Percentiles rank a stretch among this genome's conserved stretches.
Evolutionary conservation across 75 land plant species (phyloP).

Genomic region (Picea glauca): DNA sequence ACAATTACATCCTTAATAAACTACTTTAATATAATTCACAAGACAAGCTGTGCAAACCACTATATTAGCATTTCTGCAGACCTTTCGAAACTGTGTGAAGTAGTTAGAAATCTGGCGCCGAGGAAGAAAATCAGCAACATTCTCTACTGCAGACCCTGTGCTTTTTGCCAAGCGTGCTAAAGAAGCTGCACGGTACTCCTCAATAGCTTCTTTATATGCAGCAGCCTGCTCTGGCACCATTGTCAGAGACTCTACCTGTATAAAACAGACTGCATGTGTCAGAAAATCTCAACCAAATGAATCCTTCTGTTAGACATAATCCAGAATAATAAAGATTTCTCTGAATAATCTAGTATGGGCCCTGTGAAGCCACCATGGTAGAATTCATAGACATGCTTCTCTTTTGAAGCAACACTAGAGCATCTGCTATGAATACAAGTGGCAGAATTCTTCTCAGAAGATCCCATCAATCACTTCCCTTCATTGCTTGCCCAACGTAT

Average conservation of each 20-base stretch:
- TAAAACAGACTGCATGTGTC: too few relatives aligned
- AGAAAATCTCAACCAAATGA: not conserved
- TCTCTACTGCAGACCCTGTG: slow-evolving; percentile 15
- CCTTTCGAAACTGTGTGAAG: slow-evolving; percentile 96
- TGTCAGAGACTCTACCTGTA: slow-evolving; percentile 70
- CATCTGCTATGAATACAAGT: too few relatives aligned
- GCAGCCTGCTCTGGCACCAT: slow-evolving; percentile 72
- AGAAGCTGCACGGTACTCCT: slow-evolving; percentile 78
- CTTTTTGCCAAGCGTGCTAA: slow-evolving; percentile 48
- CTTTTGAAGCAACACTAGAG: too few relatives aligned
- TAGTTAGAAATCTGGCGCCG: slow-evolving; percentile 91
- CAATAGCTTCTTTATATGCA: slow-evolving; percentile 84
- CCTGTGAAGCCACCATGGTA: too few relatives aligned
- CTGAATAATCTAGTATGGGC: too few relatives aligned
- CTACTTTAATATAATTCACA: not conserved
- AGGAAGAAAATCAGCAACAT: slow-evolving; percentile 49
- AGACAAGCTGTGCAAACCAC: slow-evolving; percentile 3
- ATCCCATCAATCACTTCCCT: too few relatives aligned
- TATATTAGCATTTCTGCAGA: slow-evolving; percentile 13
- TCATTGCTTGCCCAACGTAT: too few relatives aligned
- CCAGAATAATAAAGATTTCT: too few relatives aligned
- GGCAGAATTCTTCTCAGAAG: too few relatives aligned
- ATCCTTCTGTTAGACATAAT: too few relatives aligned
- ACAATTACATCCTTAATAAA: not conserved
- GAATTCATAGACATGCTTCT: too few relatives aligned